Conservation (phyloP, 2,329 filamentous ascomycete species). For the Helotiales sp. region DNA sequence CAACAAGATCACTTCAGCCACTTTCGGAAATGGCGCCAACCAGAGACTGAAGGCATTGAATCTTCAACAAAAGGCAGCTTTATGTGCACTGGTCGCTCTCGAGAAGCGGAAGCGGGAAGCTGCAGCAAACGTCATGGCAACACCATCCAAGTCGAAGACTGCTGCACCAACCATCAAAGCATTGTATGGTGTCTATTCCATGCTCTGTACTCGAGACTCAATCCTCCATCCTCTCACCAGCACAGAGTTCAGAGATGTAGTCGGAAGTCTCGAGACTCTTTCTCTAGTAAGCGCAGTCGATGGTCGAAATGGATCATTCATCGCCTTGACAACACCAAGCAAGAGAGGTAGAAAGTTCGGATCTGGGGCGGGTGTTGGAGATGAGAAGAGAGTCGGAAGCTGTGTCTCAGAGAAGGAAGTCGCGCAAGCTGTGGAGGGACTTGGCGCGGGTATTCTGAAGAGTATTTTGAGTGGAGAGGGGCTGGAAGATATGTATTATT, state of each 20-base stretch:
- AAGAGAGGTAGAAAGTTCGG: slow-evolving; percentile 62
- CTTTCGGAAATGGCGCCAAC: slow-evolving; percentile 84
- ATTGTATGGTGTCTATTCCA: slow-evolving; percentile 80
- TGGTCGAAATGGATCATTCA: slow-evolving; percentile 68
- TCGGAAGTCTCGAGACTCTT: slow-evolving; percentile 84
- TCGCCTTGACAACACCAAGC: slow-evolving; percentile 66
- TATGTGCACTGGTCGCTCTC: slow-evolving; percentile 86
- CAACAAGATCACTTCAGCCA: slow-evolving; percentile 84
- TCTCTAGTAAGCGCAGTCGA: slow-evolving; percentile 73
- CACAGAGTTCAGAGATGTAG: slow-evolving; percentile 92
- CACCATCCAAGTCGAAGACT: slow-evolving; percentile 61
- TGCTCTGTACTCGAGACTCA: slow-evolving; percentile 83
- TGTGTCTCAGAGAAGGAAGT: slow-evolving; percentile 81
- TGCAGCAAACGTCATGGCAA: slow-evolving; percentile 44
- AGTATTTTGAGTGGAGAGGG: slow-evolving; percentile 56
- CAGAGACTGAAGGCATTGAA: slow-evolving; percentile 87
- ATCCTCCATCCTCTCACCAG: slow-evolving; percentile 84
- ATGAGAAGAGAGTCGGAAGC: slow-evolving; percentile 78
- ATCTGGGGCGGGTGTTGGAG: slow-evolving; percentile 50
- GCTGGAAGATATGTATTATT: slow-evolving; percentile 21
- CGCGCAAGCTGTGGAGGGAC: slow-evolving; percentile 65
- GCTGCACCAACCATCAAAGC: slow-evolving; percentile 79
- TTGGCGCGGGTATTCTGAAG: slow-evolving; percentile 60
- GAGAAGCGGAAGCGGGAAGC: slow-evolving; percentile 69
- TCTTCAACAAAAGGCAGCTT: slow-evolving; percentile 91